These are phyloP conservation scores for Tubosaeta sp. DNA, from an alignment of 768 basidiomycete species.

Conservation along the genomic window DNA sequence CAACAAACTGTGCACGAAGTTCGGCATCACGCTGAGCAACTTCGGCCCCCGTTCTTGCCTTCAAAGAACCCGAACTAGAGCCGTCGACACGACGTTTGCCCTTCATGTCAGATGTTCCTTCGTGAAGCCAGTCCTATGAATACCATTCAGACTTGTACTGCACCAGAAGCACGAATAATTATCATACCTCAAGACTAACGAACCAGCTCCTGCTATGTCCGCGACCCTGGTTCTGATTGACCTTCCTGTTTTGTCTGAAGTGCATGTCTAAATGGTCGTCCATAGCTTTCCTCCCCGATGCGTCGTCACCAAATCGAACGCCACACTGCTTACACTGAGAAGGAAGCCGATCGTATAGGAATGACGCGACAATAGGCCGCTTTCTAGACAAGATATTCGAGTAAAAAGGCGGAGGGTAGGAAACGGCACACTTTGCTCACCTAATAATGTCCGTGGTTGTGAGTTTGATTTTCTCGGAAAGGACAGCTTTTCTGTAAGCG, in stretches of 20 bases:
- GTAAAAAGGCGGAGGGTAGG: background rate
- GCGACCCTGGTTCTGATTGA: conserved; percentile 70
- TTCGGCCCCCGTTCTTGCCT: conserved; percentile 57
- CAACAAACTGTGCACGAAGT: conserved; percentile 72
- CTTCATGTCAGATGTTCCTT: conserved; percentile 54
- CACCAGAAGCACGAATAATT: background rate
- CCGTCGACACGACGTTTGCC: conserved; percentile 65
- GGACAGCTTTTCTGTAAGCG: conserved; percentile 56
- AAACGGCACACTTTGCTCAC: conserved; percentile 50
- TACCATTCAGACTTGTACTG: conserved; percentile 9
- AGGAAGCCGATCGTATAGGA: conserved; percentile 72
- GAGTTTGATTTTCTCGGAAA: conserved; percentile 58
- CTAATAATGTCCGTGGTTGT: conserved; percentile 66
- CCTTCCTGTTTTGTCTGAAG: conserved; percentile 87
- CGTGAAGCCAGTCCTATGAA: conserved; percentile 83
- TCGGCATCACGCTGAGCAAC: conserved; percentile 71
- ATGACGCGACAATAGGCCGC: conserved; percentile 55
- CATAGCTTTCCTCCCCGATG: conserved; percentile 67
- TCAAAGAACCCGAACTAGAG: conserved; percentile 46
- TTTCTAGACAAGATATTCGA: conserved; percentile 28
- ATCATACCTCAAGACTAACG: conserved; percentile 69
- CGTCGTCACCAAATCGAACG: conserved; percentile 73
- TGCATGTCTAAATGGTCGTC: conserved; percentile 95
- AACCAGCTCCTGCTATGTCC: conserved; percentile 93
- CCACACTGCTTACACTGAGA: conserved; percentile 94